phyloP scores from a whole-genome alignment of 169 alveolate genomes.

The Plasmodium berghei region DNA sequence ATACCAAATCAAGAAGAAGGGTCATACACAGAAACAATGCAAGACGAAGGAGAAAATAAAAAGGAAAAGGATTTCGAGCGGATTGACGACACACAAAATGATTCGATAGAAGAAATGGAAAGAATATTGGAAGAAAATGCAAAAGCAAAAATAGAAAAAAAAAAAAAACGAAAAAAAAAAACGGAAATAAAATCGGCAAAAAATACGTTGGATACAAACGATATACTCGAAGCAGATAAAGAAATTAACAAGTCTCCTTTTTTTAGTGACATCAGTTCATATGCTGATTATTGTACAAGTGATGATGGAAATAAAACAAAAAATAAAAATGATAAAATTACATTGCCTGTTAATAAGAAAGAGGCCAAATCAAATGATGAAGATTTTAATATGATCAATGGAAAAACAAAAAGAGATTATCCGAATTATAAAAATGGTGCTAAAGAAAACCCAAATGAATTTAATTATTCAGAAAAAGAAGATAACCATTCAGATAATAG shows the following conservation, averaged over 20 bases:
- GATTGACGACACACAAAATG: constrained; percentile 9
- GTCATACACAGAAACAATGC: background rate
- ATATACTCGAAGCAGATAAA: background rate
- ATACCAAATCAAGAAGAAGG: too few species aligned
- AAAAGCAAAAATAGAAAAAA: background rate
- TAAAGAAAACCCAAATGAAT: background rate
- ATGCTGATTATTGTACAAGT: constrained; percentile 65
- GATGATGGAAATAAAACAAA: constrained; percentile 12
- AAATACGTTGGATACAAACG: background rate
- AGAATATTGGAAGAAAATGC: background rate
- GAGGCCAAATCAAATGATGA: background rate
- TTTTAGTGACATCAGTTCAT: constrained; percentile 65
- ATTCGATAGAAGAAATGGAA: constrained; percentile 8
- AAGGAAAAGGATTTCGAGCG: background rate
- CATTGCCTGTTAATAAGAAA: background rate
- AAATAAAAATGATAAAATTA: background rate
- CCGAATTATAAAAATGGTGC: background rate
- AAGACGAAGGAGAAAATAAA: constrained; percentile 1
- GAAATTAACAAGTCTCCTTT: constrained; percentile 43
- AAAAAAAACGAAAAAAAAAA: background rate
- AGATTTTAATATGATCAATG: background rate
- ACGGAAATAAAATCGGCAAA: background rate
- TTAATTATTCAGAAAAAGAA: background rate
- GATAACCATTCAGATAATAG: background rate
- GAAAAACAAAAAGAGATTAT: background rate